phyloP scores from a whole-genome alignment of 371 early-diverging fungal species.

The Mortierella polycephala region DNA sequence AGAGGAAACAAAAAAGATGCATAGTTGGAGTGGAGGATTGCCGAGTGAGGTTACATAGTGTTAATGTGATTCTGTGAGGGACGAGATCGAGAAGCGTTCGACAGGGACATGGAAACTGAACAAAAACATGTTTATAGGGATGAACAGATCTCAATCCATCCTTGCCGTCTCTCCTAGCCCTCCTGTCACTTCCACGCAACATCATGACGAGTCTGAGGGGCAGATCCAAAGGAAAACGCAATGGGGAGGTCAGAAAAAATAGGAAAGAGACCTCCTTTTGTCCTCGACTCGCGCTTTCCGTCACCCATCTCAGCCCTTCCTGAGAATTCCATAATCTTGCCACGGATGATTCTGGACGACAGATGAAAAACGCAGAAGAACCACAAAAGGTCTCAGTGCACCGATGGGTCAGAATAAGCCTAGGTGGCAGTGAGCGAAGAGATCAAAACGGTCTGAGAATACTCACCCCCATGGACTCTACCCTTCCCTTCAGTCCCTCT shows the following conservation, averaged over 20 bases:
- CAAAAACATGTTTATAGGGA: conserved; percentile 5
- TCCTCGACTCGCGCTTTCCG: background rate
- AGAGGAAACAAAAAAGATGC: too few relatives aligned
- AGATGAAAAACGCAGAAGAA: background rate
- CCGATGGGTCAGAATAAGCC: too few relatives aligned
- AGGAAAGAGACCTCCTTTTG: background rate
- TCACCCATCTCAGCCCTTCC: conserved; percentile 20
- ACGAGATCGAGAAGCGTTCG: too few relatives aligned
- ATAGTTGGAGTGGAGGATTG: too few relatives aligned
- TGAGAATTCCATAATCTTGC: conserved; percentile 19
- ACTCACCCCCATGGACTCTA: too few relatives aligned
- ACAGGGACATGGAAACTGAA: background rate
- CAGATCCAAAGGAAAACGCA: background rate
- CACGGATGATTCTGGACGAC: conserved; percentile 6
- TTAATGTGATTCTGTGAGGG: too few relatives aligned
- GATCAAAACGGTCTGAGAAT: too few relatives aligned
- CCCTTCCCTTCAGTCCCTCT: too few relatives aligned
- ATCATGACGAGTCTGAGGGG: background rate
- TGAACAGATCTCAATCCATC: conserved; percentile 26
- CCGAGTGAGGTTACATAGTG: too few relatives aligned
- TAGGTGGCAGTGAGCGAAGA: too few relatives aligned
- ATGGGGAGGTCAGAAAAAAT: conserved; percentile 3
- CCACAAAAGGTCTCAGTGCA: background rate
- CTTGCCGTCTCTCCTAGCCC: conserved; percentile 29
- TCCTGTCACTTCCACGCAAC: conserved; percentile 5